Percentiles rank a stretch among this genome's conserved stretches.
phyloP scores from a whole-genome alignment of 495 filamentous ascomycete genomes.

The Saxophila tyrrhenica region DNA sequence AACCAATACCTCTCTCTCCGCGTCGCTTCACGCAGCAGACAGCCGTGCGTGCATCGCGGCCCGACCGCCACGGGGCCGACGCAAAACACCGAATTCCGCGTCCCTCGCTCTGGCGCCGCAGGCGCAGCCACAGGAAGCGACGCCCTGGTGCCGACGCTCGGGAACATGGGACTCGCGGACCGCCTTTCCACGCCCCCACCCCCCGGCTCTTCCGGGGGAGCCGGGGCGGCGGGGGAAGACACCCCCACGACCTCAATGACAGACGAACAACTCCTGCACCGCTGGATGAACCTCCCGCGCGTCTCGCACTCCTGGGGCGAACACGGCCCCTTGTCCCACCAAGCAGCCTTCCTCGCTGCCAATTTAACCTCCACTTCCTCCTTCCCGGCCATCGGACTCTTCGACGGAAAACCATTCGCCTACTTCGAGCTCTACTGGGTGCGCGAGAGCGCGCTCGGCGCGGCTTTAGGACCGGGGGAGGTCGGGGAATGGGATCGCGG shows the following conservation, averaged over 20 bases:
- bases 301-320: constrained; percentile 75
- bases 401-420: constrained; percentile 91
- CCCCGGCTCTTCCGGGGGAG: too few relatives aligned
- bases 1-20: constrained; percentile 83
- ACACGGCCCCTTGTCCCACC: constrained; percentile 46
- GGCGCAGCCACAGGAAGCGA: neutral
- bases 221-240: constrained; percentile 31
- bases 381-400: constrained; percentile 86
- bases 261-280: constrained; percentile 68
- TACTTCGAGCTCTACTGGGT: constrained; percentile 99
- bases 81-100: constrained; percentile 3
- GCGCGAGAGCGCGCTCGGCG: constrained; percentile 74
- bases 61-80: constrained; percentile 29
- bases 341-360: constrained; percentile 56
- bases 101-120: neutral
- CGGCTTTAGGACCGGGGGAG: constrained; percentile 38
- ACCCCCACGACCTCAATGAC: constrained; percentile 7
- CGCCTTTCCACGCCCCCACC: neutral
- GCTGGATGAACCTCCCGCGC: constrained; percentile 83
- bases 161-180: constrained; percentile 21
- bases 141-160: constrained; percentile 26
- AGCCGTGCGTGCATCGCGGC: constrained; percentile 43
- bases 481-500: constrained; percentile 73
- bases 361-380: constrained; percentile 58
- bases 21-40: constrained; percentile 50